phyloP scores from a whole-genome alignment of 2,329 filamentous ascomycete species.

The Hyphodiscus sp. region DNA sequence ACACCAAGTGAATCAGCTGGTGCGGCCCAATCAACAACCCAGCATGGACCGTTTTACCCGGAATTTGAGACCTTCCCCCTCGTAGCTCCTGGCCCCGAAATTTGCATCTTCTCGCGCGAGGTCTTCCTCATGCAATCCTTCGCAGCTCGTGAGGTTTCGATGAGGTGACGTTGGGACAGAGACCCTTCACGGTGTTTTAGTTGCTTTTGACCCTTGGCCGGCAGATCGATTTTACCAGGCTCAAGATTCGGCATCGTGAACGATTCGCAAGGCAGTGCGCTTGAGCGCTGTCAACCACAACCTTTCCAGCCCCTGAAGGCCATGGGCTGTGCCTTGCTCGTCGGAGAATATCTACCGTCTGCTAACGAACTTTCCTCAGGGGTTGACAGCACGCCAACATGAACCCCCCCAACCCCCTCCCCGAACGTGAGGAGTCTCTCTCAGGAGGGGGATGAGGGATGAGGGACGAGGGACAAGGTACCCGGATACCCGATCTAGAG shows the following conservation, averaged over 20 bases:
- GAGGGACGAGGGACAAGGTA: conserved; percentile 18
- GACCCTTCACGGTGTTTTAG: conserved; percentile 10
- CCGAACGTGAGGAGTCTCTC: conserved; percentile 14
- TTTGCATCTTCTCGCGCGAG: conserved; percentile 3
- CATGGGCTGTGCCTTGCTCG: conserved; percentile 16
- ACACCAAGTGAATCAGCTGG: conserved; percentile 4
- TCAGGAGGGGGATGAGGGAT: too few relatives aligned
- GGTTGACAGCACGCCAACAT: conserved; percentile 18
- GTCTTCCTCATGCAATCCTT: neutral
- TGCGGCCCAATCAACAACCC: conserved; percentile 8
- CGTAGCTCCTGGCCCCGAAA: conserved; percentile 3
- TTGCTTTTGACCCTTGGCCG: conserved; percentile 23
- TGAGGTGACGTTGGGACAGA: conserved; percentile 18
- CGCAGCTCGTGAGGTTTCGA: neutral
- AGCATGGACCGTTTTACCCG: conserved; percentile 12
- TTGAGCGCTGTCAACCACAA: too few relatives aligned
- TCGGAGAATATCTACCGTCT: conserved; percentile 23
- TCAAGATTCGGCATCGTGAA: conserved; percentile 24
- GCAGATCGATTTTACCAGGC: conserved; percentile 20
- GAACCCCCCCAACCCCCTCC: too few relatives aligned
- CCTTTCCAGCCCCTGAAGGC: conserved; percentile 20
- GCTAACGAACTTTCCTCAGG: conserved; percentile 12
- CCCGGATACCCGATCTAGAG: conserved; percentile 19
- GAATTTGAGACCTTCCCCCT: conserved; percentile 10
- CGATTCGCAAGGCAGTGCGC: conserved; percentile 21